phyloP scores from a whole-genome alignment of 2,329 filamentous ascomycete genomes.

The Botrytis paeoniae region DNA sequence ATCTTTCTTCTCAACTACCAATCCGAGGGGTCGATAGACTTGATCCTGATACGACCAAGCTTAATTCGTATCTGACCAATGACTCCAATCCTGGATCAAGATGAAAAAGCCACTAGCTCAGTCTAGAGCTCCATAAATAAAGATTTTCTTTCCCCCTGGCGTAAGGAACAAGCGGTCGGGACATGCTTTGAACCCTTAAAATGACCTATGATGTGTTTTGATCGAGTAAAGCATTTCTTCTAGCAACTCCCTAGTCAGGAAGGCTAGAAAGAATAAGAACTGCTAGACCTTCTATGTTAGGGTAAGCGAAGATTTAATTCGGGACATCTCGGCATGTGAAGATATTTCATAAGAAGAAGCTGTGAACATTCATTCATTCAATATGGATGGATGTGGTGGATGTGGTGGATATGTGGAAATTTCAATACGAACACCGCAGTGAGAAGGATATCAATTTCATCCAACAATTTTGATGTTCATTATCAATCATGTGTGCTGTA shows the following conservation, averaged over 20 bases:
- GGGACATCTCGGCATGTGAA: background rate
- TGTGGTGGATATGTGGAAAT: background rate
- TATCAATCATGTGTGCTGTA: background rate
- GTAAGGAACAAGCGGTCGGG: background rate
- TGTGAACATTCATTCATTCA: background rate
- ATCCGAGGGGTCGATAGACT: background rate
- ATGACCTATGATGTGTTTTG: conserved; percentile 17
- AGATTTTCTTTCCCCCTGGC: background rate
- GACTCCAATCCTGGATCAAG: background rate
- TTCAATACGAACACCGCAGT: background rate
- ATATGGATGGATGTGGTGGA: background rate
- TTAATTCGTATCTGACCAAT: background rate
- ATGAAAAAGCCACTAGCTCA: background rate
- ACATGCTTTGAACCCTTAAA: background rate
- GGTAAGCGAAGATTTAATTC: background rate
- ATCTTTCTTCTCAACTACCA: conserved; percentile 7
- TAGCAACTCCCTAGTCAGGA: background rate
- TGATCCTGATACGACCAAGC: background rate
- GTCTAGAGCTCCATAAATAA: conserved; percentile 3
- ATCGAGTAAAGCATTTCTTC: conserved; percentile 13
- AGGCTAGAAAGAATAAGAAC: background rate
- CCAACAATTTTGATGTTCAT: background rate
- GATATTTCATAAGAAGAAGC: background rate
- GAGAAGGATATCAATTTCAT: background rate
- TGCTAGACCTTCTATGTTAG: background rate